Percentiles rank a stretch among this genome's conserved stretches.
phyloP scores from a whole-genome alignment of 2,329 filamentous ascomycete genomes.

The Metarhizium humberi region DNA sequence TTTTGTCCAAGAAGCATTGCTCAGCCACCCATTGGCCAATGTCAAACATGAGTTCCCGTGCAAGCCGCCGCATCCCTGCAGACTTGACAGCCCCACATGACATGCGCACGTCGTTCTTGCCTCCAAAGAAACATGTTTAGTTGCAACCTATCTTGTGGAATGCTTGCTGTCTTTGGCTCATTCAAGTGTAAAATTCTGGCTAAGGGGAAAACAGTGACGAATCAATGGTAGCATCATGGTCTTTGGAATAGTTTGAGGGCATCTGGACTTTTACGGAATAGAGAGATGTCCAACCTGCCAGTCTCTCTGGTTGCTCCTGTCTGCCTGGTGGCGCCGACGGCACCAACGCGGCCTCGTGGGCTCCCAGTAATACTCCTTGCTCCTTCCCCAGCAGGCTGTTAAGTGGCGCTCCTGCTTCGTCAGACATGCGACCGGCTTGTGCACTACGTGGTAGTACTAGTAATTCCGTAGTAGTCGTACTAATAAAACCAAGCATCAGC shows the following conservation, averaged over 20 bases:
- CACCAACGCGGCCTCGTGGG: not conserved
- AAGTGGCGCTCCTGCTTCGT: not conserved
- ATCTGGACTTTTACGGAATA: too few species aligned
- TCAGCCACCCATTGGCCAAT: not conserved
- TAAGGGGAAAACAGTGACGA: too few species aligned
- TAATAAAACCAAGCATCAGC: not conserved
- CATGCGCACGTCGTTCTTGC: too few species aligned
- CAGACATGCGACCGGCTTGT: too few species aligned
- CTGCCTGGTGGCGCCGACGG: not conserved
- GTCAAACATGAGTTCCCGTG: not conserved
- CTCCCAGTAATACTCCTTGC: not conserved
- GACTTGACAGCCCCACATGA: not conserved
- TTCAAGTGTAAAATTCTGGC: too few species aligned
- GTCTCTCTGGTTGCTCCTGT: not conserved
- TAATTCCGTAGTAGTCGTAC: too few species aligned
- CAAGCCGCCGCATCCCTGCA: not conserved
- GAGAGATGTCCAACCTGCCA: too few species aligned
- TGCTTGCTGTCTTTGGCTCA: too few species aligned
- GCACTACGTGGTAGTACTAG: too few species aligned
- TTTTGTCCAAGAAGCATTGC: not conserved
- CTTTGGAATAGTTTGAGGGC: rapidly evolving
- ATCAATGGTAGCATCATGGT: too few species aligned
- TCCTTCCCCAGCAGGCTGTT: not conserved
- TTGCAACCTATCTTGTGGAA: too few species aligned
- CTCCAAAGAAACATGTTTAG: too few species aligned